phyloP scores from a whole-genome alignment of 2,329 filamentous ascomycete genomes.

The Penicillium sp. region DNA sequence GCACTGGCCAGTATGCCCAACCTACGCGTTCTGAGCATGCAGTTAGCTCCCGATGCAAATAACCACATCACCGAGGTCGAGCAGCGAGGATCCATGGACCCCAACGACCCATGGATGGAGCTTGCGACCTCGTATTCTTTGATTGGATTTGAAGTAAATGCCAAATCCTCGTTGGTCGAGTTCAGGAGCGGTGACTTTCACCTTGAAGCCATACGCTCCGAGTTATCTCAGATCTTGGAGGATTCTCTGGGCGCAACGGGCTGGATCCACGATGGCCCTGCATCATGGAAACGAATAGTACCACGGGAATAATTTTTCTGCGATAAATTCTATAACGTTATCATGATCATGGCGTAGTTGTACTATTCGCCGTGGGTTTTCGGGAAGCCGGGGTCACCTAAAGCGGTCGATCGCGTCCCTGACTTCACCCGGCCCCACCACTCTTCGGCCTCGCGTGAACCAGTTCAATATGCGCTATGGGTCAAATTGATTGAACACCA shows the following conservation, averaged over 20 bases:
- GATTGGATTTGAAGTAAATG: slow-evolving; percentile 39
- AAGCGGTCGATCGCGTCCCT: slow-evolving; percentile 1
- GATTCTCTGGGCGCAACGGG: slow-evolving; percentile 21
- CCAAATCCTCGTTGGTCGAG: slow-evolving; percentile 21
- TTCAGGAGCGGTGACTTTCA: slow-evolving; percentile 35
- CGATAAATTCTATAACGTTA: neutral
- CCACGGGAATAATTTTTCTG: neutral
- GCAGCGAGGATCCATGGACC: slow-evolving; percentile 39
- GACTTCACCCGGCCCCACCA: neutral
- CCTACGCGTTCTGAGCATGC: slow-evolving; percentile 56
- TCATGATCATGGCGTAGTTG: neutral
- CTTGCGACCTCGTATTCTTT: slow-evolving; percentile 52
- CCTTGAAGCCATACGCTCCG: slow-evolving; percentile 28
- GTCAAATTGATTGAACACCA: neutral
- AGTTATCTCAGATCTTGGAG: slow-evolving; percentile 25
- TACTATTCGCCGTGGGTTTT: neutral
- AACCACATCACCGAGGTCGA: slow-evolving; percentile 42
- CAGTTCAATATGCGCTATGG: neutral
- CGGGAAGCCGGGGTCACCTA: neutral
- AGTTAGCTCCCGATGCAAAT: slow-evolving; percentile 44
- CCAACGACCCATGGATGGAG: slow-evolving; percentile 54
- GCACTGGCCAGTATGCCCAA: slow-evolving; percentile 50
- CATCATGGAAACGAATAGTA: slow-evolving; percentile 27
- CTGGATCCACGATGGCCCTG: slow-evolving; percentile 33
- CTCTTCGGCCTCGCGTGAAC: neutral